Evolutionary conservation across 306 rosid species (phyloP).

Genomic region (Sindora glabra): DNA sequence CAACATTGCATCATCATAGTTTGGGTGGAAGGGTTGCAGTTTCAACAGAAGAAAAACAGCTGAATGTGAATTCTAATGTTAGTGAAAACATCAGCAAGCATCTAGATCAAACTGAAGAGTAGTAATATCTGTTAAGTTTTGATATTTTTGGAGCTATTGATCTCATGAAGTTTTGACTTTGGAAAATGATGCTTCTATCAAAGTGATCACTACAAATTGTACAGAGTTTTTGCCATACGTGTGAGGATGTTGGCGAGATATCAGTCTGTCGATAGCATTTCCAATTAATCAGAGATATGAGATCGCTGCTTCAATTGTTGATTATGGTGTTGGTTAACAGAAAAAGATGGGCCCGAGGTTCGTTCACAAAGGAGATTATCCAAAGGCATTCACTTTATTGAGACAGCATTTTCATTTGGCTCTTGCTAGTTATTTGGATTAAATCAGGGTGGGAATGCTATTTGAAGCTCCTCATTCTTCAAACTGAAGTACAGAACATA

Average conservation of each 20-base stretch:
- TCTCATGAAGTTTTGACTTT: conserved; percentile 10
- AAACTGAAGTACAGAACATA: no score
- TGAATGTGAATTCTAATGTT: conserved; percentile 28
- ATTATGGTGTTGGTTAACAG: no score
- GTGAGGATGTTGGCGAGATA: not conserved
- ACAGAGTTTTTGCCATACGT: conserved; percentile 9
- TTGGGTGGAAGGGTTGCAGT: conserved; percentile 8
- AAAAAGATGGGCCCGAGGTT: no score
- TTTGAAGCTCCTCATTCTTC: no score
- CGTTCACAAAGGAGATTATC: not conserved
- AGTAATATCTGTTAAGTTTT: conserved; percentile 18
- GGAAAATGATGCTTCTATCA: conserved; percentile 7
- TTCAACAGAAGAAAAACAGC: conserved; percentile 30
- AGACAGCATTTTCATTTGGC: no score
- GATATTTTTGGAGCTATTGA: not conserved
- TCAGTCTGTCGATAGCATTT: not conserved
- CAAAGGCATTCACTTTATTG: not conserved
- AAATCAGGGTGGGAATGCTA: no score
- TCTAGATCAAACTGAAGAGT: conserved; percentile 25
- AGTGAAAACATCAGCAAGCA: conserved; percentile 20
- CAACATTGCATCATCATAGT: conserved; percentile 22
- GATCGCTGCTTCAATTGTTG: not conserved
- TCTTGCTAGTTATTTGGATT: no score
- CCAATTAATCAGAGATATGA: not conserved
- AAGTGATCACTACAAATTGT: conserved; percentile 7